Percentiles rank a stretch among this genome's conserved stretches.
These are phyloP conservation scores for Orbilia quercus DNA, from an alignment of 2,329 filamentous ascomycete genomes.

Conservation along the genomic window DNA sequence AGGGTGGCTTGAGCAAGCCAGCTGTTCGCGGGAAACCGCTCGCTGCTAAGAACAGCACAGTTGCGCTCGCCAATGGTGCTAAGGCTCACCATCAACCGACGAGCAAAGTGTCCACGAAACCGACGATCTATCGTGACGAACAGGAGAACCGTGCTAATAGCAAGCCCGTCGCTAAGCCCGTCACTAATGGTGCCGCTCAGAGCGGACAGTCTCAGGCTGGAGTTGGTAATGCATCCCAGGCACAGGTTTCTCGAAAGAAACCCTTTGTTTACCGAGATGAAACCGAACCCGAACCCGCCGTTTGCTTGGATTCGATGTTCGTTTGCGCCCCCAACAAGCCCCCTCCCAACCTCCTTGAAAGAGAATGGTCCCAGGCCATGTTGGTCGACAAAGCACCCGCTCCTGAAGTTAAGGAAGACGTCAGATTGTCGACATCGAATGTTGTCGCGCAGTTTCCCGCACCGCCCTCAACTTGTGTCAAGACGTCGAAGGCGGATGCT, in stretches of 20 bases:
- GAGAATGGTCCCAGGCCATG: too few species aligned
- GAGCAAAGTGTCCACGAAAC: conserved; percentile 21
- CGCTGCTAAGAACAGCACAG: conserved; percentile 44
- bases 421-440: too few species aligned
- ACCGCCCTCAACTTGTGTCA: too few species aligned
- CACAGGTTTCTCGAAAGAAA: conserved; percentile 30
- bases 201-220: neutral
- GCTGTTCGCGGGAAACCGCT: conserved; percentile 44
- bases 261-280: conserved; percentile 40
- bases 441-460: too few species aligned
- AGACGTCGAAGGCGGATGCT: neutral
- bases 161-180: conserved; percentile 4
- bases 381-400: too few species aligned
- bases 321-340: too few species aligned
- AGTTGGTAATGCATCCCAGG: neutral
- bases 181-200: conserved; percentile 3
- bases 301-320: neutral
- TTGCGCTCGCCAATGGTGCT: conserved; percentile 30
- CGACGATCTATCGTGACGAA: conserved; percentile 32
- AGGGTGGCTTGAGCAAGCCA: conserved; percentile 37
- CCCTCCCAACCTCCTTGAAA: too few species aligned
- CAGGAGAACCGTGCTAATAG: conserved; percentile 10
- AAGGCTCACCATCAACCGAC: conserved; percentile 23
- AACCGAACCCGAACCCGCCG: conserved; percentile 19
- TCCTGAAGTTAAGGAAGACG: too few species aligned